Evolutionary conservation across 1,139 yeast species (phyloP).

Genomic region (Debaryomyces sp.): DNA sequence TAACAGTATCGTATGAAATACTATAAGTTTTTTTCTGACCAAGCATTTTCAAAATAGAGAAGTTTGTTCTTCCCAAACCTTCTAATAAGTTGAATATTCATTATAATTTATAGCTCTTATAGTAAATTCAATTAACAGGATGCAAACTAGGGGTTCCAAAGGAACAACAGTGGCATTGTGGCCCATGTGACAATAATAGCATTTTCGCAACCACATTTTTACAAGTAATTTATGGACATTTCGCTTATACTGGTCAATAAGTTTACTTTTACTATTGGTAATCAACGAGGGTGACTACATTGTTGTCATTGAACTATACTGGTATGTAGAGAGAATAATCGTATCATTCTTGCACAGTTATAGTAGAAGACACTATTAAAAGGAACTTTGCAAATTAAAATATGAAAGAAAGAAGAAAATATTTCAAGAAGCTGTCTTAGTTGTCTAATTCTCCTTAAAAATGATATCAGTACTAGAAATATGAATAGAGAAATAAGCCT

Average conservation of each 20-base stretch:
- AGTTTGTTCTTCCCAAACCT: background rate
- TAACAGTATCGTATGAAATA: background rate
- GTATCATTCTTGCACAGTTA: background rate
- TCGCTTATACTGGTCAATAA: background rate
- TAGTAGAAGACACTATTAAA: background rate
- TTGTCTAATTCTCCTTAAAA: no score
- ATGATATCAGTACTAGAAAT: background rate
- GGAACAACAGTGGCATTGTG: background rate
- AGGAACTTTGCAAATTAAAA: background rate
- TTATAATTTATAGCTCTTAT: background rate
- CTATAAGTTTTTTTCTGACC: background rate
- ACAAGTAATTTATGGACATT: no score
- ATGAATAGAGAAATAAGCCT: background rate
- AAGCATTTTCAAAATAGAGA: background rate
- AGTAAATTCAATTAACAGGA: background rate
- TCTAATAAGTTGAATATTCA: background rate
- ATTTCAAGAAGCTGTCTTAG: no score
- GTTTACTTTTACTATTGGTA: background rate
- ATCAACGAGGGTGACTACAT: no score
- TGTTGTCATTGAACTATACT: background rate
- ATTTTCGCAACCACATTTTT: background rate
- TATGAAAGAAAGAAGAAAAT: background rate
- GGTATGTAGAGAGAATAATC: background rate
- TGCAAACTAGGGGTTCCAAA: background rate
- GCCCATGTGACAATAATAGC: background rate